Percentiles rank a stretch among this genome's conserved stretches.
Evolutionary conservation across 2,329 filamentous ascomycete species (phyloP).

Genomic region (Capronia coronata): DNA sequence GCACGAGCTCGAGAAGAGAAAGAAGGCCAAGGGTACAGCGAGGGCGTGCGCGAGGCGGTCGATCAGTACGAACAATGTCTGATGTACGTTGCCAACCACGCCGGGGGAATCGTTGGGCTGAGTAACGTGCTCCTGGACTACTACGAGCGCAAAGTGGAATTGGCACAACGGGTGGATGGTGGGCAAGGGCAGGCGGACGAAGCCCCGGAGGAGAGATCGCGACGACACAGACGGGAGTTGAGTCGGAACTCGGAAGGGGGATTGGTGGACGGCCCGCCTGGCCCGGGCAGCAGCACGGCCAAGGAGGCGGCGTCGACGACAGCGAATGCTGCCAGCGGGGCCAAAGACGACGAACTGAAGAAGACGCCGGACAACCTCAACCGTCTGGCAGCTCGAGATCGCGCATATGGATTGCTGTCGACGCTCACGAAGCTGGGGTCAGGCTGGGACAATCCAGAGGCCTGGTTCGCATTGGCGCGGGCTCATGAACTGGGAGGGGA

Average conservation of each 20-base stretch:
- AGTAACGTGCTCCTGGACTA: constrained; percentile 82
- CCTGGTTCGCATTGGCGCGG: constrained; percentile 81
- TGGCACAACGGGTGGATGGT: constrained; percentile 30
- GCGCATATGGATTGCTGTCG: constrained; percentile 76
- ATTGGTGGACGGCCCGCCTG: constrained; percentile 10
- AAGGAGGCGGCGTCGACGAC: not conserved
- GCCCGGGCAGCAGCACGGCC: not conserved
- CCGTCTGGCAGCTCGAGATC: constrained; percentile 79
- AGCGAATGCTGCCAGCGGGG: not conserved
- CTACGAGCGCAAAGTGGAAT: constrained; percentile 52
- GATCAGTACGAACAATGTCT: constrained; percentile 76
- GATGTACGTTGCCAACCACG: constrained; percentile 71
- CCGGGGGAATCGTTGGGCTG: constrained; percentile 70
- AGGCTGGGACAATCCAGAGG: constrained; percentile 88
- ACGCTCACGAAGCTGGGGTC: constrained; percentile 75
- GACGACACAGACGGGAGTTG: constrained; percentile 14
- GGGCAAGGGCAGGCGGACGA: constrained; percentile 15
- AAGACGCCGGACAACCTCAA: constrained; percentile 66
- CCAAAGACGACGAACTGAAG: constrained; percentile 34
- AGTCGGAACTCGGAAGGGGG: constrained; percentile 9
- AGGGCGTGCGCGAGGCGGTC: constrained; percentile 59
- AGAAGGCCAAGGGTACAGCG: constrained; percentile 16
- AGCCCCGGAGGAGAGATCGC: constrained; percentile 6
- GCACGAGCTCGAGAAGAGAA: constrained; percentile 34
- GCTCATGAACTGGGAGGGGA: constrained; percentile 85